Base-by-base conservation (phyloP, 495 filamentous ascomycete genomes). In the Parmelia sp. region DNA sequence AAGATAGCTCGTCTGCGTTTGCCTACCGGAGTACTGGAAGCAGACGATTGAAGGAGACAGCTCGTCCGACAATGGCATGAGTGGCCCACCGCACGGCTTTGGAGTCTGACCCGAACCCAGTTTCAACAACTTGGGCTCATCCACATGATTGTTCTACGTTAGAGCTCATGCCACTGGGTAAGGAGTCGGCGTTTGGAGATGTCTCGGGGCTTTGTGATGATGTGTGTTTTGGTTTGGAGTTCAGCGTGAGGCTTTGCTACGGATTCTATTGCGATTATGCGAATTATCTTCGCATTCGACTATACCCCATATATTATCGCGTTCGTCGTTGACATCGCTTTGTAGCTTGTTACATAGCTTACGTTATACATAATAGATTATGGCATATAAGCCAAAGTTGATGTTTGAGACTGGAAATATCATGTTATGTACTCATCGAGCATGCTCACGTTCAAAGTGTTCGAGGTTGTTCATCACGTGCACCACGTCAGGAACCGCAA, bases 21-120 rank as follows among this genome's bases (percentile, higher is more conserved):
- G 95, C 75, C 80, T 97, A 17, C 95, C 95, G 23, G 90, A 97
- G 71, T 91, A 97, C 74, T 99, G 95, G 95, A 86, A 88, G 71
- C 94, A 92, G 77, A 97, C 96, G 23, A 92, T 97, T 70, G 92
- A 99, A 63, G 92, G 90, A 61, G 91, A 96, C 45, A 72, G 71
- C 58, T 74, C 73, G 63, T 77, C 73, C 37, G 78, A 78, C 29
- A 75, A 78, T 51, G 74, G 72, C 60, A 56, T n/a, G 14, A 49
- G 25, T 37, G 57, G 60, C 15, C 67, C 64, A n/a, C 62, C 68
- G 5, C 40, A 42, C 23, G 62, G 62, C 33, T 61, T 67, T 27
- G 57, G 65, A 39, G 56, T 40, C 35, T 64, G 27, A 65, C 29
- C n/a, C 33, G n/a, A 35, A 35, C 44, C 23, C 23, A 17, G 51